Base-by-base conservation (phyloP, 257 asterid species). In the Forsythia viridissima region DNA sequence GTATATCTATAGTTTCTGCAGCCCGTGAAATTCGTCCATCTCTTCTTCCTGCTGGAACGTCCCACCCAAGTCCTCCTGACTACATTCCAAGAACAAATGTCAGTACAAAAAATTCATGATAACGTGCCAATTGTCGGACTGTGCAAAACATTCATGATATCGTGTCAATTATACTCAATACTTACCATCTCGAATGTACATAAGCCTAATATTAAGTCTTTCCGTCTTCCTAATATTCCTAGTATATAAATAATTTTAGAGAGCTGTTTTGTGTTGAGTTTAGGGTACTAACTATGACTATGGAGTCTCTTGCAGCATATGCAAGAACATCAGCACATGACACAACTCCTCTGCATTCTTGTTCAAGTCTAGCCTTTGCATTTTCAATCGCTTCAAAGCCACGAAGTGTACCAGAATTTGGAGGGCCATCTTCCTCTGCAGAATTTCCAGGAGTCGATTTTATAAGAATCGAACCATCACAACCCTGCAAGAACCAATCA, bases 241-340 rank as follows among this genome's bases (percentile, higher is more conserved):
- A 30, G 34, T 1, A 30, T 0, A 2, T n/a, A 13, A 34, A 67
- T 21, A 11, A 66, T 34, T 66, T 34, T 2, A 41, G n/a, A 12
- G 30, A 9, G 41, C 46, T 4, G 44, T 34, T 48, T 4, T 16
- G 37, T 61, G 12, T 24, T 10, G 63, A 24, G 63, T 21, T 39
- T 42, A 57, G 16, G 42, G 12, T 63, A 57, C 85, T 73, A 36
- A 77, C 85, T 11, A 73, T n/a, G 40, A 82, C 82, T 38, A 41
- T 65, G 59, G 85, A 77, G 75, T 82, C 86, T 65, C 84, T 68
- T 4, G 84, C 84, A n/a, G 87, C 87, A 57, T 44, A 80, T 70
- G 84, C 82, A 21, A 80, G 37, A 68, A 83, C 80, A 72, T 80
- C 84, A 36, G 80, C 87, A 42, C 84, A 80, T 10, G 87, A 83